Percentiles rank a stretch among this genome's conserved stretches.
Conservation (phyloP, 306 rosid genomes). For the Trifolium fragiferum region DNA sequence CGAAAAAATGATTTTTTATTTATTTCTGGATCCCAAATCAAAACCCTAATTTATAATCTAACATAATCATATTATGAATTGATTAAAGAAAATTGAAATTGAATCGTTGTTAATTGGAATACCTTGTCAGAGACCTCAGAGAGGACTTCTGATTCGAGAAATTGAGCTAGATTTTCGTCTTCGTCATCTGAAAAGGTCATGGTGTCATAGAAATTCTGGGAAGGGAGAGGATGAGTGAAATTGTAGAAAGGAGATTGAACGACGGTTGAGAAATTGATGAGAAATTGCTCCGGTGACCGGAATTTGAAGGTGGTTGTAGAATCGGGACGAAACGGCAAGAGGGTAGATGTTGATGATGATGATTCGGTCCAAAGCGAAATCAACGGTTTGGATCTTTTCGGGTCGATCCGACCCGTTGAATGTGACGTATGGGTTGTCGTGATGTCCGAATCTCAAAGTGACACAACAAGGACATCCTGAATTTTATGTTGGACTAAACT, state of each 20-base stretch:
- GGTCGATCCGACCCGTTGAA: conserved; percentile 32
- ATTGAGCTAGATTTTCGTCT: conserved; percentile 73
- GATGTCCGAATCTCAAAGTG: conserved; percentile 17
- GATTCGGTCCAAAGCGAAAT: conserved; percentile 36
- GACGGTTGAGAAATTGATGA: background rate
- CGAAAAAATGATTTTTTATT: conserved; percentile 22
- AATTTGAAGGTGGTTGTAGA: conserved; percentile 29
- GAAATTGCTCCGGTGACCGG: conserved; percentile 44
- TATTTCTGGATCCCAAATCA: conserved; percentile 18
- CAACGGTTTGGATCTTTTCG: conserved; percentile 44
- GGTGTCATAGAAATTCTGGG: conserved; percentile 20
- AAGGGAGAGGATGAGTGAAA: background rate
- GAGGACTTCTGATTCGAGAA: conserved; percentile 87
- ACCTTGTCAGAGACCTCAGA: conserved; percentile 79
- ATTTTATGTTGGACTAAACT: no score
- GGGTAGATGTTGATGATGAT: conserved; percentile 21
- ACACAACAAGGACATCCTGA: background rate
- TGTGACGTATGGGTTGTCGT: background rate
- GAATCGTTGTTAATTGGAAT: background rate
- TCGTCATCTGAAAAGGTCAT: conserved; percentile 80
- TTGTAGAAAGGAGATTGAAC: background rate
- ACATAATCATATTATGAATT: conserved; percentile 1
- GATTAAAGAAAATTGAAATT: background rate
- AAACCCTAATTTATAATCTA: conserved; percentile 40
- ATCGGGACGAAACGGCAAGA: conserved; percentile 2